These are phyloP conservation scores for Colletotrichum sp. DNA, from an alignment of 2,329 filamentous ascomycete species.

Conservation along the genomic window DNA sequence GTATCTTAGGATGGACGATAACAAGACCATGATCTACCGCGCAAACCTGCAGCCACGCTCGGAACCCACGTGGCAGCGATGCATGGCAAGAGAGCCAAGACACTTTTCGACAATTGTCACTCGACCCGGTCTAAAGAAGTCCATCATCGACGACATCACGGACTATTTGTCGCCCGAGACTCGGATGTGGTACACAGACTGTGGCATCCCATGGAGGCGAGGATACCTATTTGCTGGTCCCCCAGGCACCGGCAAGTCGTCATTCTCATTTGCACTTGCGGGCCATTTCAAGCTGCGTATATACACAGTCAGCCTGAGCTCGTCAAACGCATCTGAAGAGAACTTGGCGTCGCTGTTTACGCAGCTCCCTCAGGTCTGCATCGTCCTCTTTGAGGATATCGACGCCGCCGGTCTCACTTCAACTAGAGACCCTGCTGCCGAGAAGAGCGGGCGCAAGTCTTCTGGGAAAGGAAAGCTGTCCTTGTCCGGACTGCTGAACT, in stretches of 20 bases:
- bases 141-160: neutral
- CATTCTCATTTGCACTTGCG: neutral
- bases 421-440: neutral
- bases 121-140: neutral
- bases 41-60: neutral
- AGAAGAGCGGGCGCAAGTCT: neutral
- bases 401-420: neutral
- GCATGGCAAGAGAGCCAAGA: neutral
- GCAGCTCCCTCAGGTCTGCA: neutral
- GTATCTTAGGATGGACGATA: neutral
- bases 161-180: neutral
- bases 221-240: neutral
- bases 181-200: neutral
- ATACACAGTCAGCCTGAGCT: neutral
- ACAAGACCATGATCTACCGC: neutral
- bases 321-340: neutral
- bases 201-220: neutral
- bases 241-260: neutral
- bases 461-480: constrained; percentile 39
- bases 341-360: neutral
- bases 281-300: neutral
- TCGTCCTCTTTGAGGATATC: neutral
- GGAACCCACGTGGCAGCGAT: neutral
- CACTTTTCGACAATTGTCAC: neutral
- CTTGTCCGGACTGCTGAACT: constrained; percentile 79